Base-by-base conservation (phyloP, 1,139 yeast genomes). In the Taphrina betulina region DNA sequence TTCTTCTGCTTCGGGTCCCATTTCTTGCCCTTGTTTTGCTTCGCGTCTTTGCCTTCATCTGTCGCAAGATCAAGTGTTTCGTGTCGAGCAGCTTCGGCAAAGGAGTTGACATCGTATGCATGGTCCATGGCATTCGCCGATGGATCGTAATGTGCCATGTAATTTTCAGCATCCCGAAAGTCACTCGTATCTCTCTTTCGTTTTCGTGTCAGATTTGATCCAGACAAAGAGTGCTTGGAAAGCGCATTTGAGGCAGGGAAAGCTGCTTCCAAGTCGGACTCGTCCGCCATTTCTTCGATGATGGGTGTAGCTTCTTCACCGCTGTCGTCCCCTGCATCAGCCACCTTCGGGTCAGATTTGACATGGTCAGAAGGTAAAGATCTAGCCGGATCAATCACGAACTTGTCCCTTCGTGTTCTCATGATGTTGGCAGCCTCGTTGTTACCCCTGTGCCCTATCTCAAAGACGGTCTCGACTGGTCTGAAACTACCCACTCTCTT, bases 391-490 rank as follows among this genome's bases (percentile, higher is more conserved):
- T 42, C 50, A 22, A 46, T 95, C 0, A 95, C 96, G 60, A 94
- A 76, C 67, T 90, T 96, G 61, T 76, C 76, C 69, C 98, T 78
- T 74, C 98, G 78, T 60, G 80, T 81, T 62, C 83, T 78, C 98
- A 94, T 92, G 65, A 92, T 76, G 54, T 83, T 83, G 35, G 87
- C 85, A 66, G 89, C 72, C 61, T 81, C 82, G 62, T 85, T 85
- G 55, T 73, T 75, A 8, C 66, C 65, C 14, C 62, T 72, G 44
- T 71, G 67, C 70, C 62, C 60, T 16, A 88, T 84, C 69, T 94
- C 99, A 69, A 94, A 94, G 5, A 94, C 96, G 0, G 98, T 94
- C 67, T 92, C 97, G 66, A 86, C 83, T 46, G 79, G 73, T 53
- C 76, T 69, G 65, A 96, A 76, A 63, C 86, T 78, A 56, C 79